Base-by-base conservation (phyloP, 176 grass and related monocot genomes). In the Carex cristatella region DNA sequence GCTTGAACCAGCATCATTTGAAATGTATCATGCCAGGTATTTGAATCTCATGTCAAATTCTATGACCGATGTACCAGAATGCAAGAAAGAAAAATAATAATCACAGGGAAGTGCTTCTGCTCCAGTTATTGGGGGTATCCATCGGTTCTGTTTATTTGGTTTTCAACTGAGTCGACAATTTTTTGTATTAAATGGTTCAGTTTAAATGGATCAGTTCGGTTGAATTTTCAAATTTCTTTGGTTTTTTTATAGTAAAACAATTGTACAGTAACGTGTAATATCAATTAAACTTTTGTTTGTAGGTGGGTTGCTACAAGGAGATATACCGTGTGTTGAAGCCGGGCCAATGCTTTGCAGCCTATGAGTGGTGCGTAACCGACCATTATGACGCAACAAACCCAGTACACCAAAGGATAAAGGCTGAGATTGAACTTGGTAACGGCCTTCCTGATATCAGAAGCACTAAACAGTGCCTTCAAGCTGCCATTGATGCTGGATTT, bases 281-380 rank as follows among this genome's bases (percentile, higher is more conserved):
- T 46, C 7, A 84, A 1, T 79, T 90, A 85, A 73, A 61, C 7
- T 74, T 86, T 58, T 71, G 56, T 80, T 58, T 72, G 56, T 80
- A 98, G 96, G 89, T 98, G 87, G 91, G 89, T 9, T 98, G 96
- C 80, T 98, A 98, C 82, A 95, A 95, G 89, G 93, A 98, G 85
- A 92, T 98, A 69, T 88, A 89, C 69, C 90, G 93, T 87, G 96
- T 95, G 69, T 78, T 98, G 85, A 98, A 98, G 76, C 93, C 93
- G 83, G 96, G 96, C 16, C 96, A 95, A 58, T 95, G 87, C 87
- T 98, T 95, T 89, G 96, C 96, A 15, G 91, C 91, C 12, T 94
- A 94, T 78, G 96, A 98, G 55, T 98, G 96, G 91, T 98, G 96
- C 88, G 86, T 98, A 72, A 98, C 96, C 28, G 91, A 91, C 62